These are phyloP conservation scores for Henningerozyma blattae DNA, from an alignment of 805 yeast species.

Conservation along the genomic window DNA sequence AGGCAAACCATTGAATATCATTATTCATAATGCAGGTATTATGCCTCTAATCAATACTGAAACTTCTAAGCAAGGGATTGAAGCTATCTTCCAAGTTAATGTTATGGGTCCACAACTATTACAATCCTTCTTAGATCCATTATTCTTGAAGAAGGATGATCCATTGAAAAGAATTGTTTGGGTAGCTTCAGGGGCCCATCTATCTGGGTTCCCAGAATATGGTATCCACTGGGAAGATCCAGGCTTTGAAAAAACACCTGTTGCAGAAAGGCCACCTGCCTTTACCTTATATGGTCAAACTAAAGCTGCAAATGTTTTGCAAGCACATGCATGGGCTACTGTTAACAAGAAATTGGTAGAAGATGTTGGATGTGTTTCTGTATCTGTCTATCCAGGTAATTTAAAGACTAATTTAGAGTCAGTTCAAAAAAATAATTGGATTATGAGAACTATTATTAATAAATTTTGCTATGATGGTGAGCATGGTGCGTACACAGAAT, in stretches of 20 bases:
- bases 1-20: constrained; percentile 17
- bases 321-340: constrained; percentile 26
- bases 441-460: constrained; percentile 2
- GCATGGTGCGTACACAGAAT: constrained; percentile 28
- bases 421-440: constrained; percentile 11
- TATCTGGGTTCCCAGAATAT: constrained; percentile 15
- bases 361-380: constrained; percentile 19
- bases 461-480: constrained; percentile 9
- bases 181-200: constrained; percentile 28
- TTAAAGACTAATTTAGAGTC: constrained; percentile 18
- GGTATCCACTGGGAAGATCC: constrained; percentile 26
- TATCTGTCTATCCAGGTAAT: constrained; percentile 27
- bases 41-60: constrained; percentile 19
- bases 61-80: constrained; percentile 25
- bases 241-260: constrained; percentile 11
- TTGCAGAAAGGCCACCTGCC: constrained; percentile 8
- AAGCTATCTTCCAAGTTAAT: constrained; percentile 28
- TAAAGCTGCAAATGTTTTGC: constrained; percentile 25
- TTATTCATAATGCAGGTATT: constrained; percentile 29
- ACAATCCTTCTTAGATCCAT: constrained; percentile 27
- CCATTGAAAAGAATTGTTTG: constrained; percentile 27
- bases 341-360: constrained; percentile 12
- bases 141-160: constrained; percentile 23
- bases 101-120: constrained; percentile 28
- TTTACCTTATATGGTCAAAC: constrained; percentile 25